Evolutionary conservation across 208 protist genomes (phyloP).

Genomic region (Leptomonas pyrrhocoris): DNA sequence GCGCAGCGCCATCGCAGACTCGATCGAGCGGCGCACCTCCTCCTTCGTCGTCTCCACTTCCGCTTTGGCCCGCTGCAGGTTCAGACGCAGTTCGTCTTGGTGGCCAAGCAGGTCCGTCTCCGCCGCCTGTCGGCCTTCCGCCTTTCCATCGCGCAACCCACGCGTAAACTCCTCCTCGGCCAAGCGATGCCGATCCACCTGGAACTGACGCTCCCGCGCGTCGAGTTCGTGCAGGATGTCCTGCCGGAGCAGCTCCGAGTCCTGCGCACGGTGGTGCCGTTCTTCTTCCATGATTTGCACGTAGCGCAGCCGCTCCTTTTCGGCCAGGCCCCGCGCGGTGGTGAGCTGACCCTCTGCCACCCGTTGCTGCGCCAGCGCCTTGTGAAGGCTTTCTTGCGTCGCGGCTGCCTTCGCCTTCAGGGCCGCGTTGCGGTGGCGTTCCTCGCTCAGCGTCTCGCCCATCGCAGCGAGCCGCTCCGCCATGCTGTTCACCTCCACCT

Average conservation of each 20-base stretch:
- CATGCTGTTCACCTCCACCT: constrained; percentile 48
- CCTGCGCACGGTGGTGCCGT: constrained; percentile 47
- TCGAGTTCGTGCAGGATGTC: constrained; percentile 76
- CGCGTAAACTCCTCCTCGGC: constrained; percentile 63
- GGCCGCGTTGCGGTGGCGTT: constrained; percentile 48
- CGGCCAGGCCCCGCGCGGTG: constrained; percentile 48
- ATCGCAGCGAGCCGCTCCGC: constrained; percentile 38
- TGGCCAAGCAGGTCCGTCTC: constrained; percentile 46
- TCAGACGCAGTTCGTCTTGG: constrained; percentile 57
- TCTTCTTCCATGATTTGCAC: constrained; percentile 78
- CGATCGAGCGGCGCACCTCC: constrained; percentile 59
- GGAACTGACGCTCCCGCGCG: constrained; percentile 46
- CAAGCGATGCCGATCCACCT: constrained; percentile 50
- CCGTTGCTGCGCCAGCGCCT: constrained; percentile 42
- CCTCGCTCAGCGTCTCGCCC: constrained; percentile 46
- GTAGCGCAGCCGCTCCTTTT: constrained; percentile 60
- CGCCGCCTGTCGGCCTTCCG: constrained; percentile 46
- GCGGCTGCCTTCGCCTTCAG: constrained; percentile 41
- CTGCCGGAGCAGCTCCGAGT: constrained; percentile 62
- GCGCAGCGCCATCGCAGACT: constrained; percentile 47
- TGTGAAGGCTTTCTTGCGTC: constrained; percentile 41
- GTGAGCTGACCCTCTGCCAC: constrained; percentile 45
- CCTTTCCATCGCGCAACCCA: constrained; percentile 58
- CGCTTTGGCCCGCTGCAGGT: constrained; percentile 54
- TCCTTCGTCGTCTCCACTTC: constrained; percentile 54